Evolutionary conservation across 768 basidiomycete species (phyloP), one percentile per base, ranked within the genome.

Genomic region (Glaciozyma martinii): DNA sequence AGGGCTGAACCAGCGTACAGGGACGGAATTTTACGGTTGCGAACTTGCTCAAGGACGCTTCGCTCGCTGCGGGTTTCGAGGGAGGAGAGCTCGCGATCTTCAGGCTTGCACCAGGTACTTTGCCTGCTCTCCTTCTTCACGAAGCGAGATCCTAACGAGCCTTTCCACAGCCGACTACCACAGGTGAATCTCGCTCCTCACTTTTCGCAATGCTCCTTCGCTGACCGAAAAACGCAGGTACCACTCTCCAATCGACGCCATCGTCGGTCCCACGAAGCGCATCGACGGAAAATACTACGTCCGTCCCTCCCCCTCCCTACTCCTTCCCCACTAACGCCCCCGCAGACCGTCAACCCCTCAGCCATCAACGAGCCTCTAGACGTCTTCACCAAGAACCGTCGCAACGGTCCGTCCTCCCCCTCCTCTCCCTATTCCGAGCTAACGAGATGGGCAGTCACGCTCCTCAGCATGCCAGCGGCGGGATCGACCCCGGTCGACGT

Each of bases 21-120:
- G 88, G 88, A 9, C 78, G 80, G 65, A 73, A 84, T 50, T 90
- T 90, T 75, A 82, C 81, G n/a, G 77, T 89, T 61, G 81, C 84
- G 0, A 71, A 79, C 2, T 80, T 90, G 1, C 78, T 91, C 10
- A 78, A 82, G 3, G 76, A 78, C 25, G 75, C 79, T 0, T 74
- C 76, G 54, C 77, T 83, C 2, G 80, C 81, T 1, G 78, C 81
- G 3, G 65, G 74, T 29, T 63, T 71, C 13, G 70, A 54, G 30
- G 58, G 66, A 9, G 75, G 76, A 10, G 56, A 73, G 29, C 73
- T 89, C 3, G 86, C 86, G 0, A 83, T 86, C 63, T 86, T 87
- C 76, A 80, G 88, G 59, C 82, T 90, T 23, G 88, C 89, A 0
- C 89, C 88, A 40, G 37, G 37, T 40, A 13, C 37, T 8, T 40